Evolutionary conservation across 2,329 filamentous ascomycete species (phyloP).

Genomic region (Fusarium sulawesiense): DNA sequence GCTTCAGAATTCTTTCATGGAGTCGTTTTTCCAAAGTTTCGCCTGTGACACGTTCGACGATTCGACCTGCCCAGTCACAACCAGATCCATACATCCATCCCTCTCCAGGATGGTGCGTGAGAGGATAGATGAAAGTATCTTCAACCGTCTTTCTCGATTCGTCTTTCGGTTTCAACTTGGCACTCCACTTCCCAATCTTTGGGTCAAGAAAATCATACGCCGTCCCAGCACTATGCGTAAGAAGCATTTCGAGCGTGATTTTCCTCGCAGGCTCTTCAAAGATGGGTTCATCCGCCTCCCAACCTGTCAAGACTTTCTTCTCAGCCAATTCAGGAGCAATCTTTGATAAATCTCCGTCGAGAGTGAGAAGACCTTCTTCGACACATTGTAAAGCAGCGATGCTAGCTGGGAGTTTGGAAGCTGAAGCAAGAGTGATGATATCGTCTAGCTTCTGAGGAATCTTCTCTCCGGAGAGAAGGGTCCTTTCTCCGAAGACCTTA

Average conservation of each 20-base stretch:
- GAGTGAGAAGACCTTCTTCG: conserved; percentile 60
- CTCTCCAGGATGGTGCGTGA: conserved; percentile 62
- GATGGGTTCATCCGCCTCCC: conserved; percentile 55
- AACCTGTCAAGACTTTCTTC: conserved; percentile 61
- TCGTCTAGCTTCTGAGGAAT: conserved; percentile 52
- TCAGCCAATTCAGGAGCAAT: conserved; percentile 61
- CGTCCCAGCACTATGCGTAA: conserved; percentile 63
- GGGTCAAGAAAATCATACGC: conserved; percentile 58
- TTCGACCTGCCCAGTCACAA: conserved; percentile 64
- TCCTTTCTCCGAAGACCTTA: conserved; percentile 54
- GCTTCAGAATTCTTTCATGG: conserved; percentile 56
- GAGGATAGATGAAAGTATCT: conserved; percentile 56
- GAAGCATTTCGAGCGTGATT: conserved; percentile 63
- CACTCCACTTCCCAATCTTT: conserved; percentile 50
- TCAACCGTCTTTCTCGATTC: conserved; percentile 52
- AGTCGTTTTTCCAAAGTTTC: conserved; percentile 57
- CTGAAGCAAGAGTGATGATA: conserved; percentile 53
- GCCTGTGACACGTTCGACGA: conserved; percentile 61
- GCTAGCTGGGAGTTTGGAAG: conserved; percentile 60
- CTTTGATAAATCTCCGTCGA: conserved; percentile 58
- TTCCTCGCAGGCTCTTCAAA: conserved; percentile 49
- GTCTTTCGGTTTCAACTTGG: conserved; percentile 44
- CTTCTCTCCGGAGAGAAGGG: conserved; percentile 55
- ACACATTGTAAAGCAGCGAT: conserved; percentile 67
- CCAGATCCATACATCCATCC: conserved; percentile 63